Evolutionary conservation across 2,329 filamentous ascomycete species (phyloP).

Genomic region (Ilyonectria robusta): DNA sequence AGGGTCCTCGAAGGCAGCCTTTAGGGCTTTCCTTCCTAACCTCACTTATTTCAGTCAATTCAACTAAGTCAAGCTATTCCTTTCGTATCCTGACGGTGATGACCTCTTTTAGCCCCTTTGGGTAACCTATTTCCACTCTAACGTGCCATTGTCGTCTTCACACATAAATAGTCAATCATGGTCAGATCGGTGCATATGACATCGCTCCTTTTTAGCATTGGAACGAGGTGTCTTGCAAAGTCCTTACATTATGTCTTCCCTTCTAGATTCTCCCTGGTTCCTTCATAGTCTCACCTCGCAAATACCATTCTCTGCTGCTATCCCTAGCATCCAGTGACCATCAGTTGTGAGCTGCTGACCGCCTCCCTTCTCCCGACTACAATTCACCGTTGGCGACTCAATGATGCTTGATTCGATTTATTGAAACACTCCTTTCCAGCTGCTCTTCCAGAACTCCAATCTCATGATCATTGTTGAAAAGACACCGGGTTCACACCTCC

Average conservation of each 20-base stretch:
- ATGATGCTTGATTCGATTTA: neutral
- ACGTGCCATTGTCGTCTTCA: neutral
- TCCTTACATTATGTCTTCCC: neutral
- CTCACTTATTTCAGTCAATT: too few relatives aligned
- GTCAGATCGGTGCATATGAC: neutral
- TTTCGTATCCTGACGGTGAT: too few relatives aligned
- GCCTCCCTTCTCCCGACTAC: neutral
- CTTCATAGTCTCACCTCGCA: neutral
- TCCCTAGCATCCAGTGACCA: neutral
- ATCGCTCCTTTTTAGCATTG: neutral
- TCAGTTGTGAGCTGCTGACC: constrained; percentile 2
- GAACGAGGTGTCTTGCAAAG: neutral
- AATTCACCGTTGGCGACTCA: too few relatives aligned
- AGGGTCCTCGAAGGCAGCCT: too few relatives aligned
- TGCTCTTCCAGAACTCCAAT: neutral
- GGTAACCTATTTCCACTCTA: too few relatives aligned
- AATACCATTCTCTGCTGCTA: neutral
- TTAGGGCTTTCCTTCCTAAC: too few relatives aligned
- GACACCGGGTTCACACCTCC: neutral
- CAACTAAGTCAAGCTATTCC: too few relatives aligned
- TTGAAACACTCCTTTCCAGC: neutral
- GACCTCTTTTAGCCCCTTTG: too few relatives aligned
- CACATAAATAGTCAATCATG: too few relatives aligned
- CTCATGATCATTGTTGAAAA: neutral
- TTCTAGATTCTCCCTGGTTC: neutral